These are phyloP conservation scores for Rosa hybrid DNA, from an alignment of 331 rosid genomes.

Conservation along the genomic window DNA sequence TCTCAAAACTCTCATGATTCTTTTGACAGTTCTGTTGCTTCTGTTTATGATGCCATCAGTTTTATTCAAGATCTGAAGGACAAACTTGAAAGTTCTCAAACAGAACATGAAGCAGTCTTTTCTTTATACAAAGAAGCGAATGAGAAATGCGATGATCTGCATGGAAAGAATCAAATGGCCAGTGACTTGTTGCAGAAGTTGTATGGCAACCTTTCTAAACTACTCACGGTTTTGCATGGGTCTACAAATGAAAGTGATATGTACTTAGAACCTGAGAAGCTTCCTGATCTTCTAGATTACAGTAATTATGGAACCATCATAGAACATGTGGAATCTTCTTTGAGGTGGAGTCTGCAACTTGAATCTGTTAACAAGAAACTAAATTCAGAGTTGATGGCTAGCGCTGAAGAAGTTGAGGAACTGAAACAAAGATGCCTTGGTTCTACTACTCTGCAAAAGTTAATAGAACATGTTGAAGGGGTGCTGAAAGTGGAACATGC, in stretches of 20 bases:
- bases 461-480: slow-evolving; percentile 59
- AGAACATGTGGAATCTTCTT: slow-evolving; percentile 48
- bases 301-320: slow-evolving; percentile 50
- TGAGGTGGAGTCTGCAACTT: slow-evolving; percentile 58
- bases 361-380: slow-evolving; percentile 54
- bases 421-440: slow-evolving; percentile 57
- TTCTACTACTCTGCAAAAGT: slow-evolving; percentile 51
- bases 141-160: slow-evolving; percentile 57
- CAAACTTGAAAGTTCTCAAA: slow-evolving; percentile 58
- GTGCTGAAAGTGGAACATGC: slow-evolving; percentile 50
- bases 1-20: slow-evolving; percentile 28
- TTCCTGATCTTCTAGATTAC: slow-evolving; percentile 61
- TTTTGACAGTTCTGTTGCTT: slow-evolving; percentile 44
- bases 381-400: slow-evolving; percentile 59
- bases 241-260: slow-evolving; percentile 47
- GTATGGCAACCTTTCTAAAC: slow-evolving; percentile 55
- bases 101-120: slow-evolving; percentile 48
- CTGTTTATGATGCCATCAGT: slow-evolving; percentile 58
- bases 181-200: slow-evolving; percentile 46
- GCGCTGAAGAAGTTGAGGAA: slow-evolving; percentile 60
- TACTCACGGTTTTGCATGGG: slow-evolving; percentile 44
- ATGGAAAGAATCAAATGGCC: slow-evolving; percentile 61
- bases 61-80: slow-evolving; percentile 62
- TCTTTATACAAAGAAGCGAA: slow-evolving; percentile 51
- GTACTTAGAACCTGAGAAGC: slow-evolving; percentile 39